phyloP scores from a whole-genome alignment of 2,329 filamentous ascomycete genomes.

The Teratosphaeria destructans region DNA sequence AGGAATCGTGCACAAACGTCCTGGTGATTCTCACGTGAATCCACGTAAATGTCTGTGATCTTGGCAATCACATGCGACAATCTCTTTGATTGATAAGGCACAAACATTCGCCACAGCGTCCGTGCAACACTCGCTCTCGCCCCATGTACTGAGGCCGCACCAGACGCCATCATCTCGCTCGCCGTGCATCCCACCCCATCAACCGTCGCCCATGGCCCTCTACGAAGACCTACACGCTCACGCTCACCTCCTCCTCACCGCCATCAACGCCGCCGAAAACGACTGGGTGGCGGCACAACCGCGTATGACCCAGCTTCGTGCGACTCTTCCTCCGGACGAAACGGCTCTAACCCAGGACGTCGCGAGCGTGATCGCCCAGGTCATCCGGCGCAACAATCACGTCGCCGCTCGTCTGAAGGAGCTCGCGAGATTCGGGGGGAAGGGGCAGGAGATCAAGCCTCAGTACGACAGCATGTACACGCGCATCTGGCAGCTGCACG shows the following conservation, averaged over 20 bases:
- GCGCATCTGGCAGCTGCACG: background rate
- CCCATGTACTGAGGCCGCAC: background rate
- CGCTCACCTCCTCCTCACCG: background rate
- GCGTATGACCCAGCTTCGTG: background rate
- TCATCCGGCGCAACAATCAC: background rate
- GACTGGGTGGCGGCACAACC: background rate
- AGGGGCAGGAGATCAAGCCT: background rate
- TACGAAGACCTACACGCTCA: background rate
- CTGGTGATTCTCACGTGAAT: background rate
- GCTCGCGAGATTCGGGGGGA: background rate
- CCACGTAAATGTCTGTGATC: background rate
- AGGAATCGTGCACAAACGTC: background rate
- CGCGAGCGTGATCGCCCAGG: background rate
- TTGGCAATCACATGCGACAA: background rate
- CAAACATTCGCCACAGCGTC: background rate
- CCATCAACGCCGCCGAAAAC: background rate
- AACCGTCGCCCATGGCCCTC: too few relatives aligned
- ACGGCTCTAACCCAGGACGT: background rate
- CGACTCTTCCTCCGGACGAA: background rate
- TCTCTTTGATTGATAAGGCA: background rate
- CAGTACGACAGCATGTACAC: background rate
- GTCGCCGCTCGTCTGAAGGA: background rate
- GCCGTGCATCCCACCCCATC: background rate
- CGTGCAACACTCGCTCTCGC: background rate
- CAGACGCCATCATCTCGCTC: background rate